Conservation (phyloP, 306 rosid species). For the Lagenaria siceraria region DNA sequence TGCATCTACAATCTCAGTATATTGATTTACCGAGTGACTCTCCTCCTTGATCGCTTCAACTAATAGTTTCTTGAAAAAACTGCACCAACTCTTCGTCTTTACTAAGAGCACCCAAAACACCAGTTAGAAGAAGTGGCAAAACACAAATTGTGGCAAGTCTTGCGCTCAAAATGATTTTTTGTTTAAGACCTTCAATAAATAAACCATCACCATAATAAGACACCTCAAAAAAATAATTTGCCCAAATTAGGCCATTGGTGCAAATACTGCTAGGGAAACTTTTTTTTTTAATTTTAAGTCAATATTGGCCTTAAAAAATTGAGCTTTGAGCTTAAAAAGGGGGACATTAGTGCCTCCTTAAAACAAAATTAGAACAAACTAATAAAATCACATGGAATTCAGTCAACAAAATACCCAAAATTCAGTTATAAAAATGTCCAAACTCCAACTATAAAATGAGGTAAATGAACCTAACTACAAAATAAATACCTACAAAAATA, state of each 20-base stretch:
- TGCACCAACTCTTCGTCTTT: conserved; percentile 43
- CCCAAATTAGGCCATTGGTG: background rate
- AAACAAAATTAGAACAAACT: background rate
- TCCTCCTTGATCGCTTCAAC: conserved; percentile 48
- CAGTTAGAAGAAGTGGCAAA: conserved; percentile 77
- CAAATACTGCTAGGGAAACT: background rate
- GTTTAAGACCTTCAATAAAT: conserved; percentile 51
- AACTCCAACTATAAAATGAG: background rate
- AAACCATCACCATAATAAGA: conserved; percentile 16
- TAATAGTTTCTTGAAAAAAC: conserved; percentile 67
- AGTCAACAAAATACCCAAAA: background rate
- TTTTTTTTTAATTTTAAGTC: background rate
- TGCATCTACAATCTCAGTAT: conserved; percentile 66
- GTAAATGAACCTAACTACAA: background rate
- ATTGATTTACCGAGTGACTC: conserved; percentile 35
- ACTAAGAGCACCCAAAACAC: conserved; percentile 73
- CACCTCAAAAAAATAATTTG: conserved; percentile 9
- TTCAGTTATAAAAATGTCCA: background rate
- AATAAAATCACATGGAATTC: background rate
- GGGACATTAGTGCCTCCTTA: background rate
- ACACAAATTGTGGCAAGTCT: conserved; percentile 85
- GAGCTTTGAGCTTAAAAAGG: background rate
- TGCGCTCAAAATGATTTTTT: conserved; percentile 58
- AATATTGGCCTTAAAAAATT: background rate
- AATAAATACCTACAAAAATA: background rate